Evolutionary conservation across 83 land plant genomes (phyloP).

Genomic region (Picea abies): DNA sequence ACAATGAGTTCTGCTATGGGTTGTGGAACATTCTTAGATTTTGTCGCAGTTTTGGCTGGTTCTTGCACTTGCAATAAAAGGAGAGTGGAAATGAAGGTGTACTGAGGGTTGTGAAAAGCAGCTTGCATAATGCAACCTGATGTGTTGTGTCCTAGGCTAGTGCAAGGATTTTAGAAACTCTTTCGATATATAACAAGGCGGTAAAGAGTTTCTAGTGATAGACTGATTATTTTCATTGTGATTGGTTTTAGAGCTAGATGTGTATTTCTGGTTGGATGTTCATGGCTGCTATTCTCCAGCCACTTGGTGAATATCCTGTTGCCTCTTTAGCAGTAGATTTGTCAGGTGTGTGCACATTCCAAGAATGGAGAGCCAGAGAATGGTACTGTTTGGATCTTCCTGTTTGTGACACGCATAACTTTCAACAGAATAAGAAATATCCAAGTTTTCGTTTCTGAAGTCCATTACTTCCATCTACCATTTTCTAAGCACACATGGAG

Average conservation of each 20-base stretch:
- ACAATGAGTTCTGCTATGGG: not conserved
- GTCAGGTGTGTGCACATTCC: not conserved
- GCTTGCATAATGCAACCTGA: not conserved
- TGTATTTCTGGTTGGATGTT: constrained; percentile 5
- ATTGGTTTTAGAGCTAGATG: not conserved
- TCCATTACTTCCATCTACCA: not conserved
- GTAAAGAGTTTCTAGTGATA: not conserved
- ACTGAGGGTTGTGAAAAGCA: not conserved
- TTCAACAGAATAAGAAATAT: not conserved
- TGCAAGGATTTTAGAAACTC: not conserved
- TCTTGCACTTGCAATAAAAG: not conserved
- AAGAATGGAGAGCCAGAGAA: constrained; percentile 10
- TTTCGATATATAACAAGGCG: too few species aligned
- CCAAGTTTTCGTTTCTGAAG: not conserved
- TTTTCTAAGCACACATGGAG: not conserved
- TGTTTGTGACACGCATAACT: too few species aligned
- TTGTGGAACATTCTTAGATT: not conserved
- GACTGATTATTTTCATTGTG: not conserved
- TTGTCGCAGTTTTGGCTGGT: not conserved
- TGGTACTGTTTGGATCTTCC: constrained; percentile 1
- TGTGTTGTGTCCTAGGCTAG: not conserved
- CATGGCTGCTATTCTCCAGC: not conserved
- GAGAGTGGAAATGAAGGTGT: not conserved
- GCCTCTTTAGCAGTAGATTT: not conserved
- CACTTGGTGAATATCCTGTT: not conserved